Evolutionary conservation across 345 rosid genomes (phyloP).

Genomic region (Acer yangbiense): DNA sequence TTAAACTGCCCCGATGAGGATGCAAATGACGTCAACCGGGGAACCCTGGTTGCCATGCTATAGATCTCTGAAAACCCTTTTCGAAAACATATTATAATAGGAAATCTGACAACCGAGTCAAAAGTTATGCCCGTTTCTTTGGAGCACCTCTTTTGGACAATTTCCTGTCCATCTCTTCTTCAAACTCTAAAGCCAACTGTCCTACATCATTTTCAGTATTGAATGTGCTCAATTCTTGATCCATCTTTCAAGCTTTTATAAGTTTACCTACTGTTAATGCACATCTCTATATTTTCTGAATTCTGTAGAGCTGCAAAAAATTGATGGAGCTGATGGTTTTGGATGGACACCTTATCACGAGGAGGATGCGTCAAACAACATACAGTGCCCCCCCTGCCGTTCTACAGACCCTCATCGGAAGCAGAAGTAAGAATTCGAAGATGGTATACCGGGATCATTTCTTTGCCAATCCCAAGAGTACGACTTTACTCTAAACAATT

Average conservation of each 20-base stretch:
- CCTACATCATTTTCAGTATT: too few relatives aligned
- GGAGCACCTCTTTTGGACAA: too few relatives aligned
- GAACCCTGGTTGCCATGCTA: too few relatives aligned
- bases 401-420: slow-evolving; percentile 44
- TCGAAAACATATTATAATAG: too few relatives aligned
- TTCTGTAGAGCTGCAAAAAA: slow-evolving; percentile 64
- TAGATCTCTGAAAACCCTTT: too few relatives aligned
- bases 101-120: too few relatives aligned
- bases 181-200: too few relatives aligned
- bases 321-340: slow-evolving; percentile 75
- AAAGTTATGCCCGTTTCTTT: too few relatives aligned
- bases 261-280: background rate
- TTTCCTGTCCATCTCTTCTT: too few relatives aligned
- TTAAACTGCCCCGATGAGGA: too few relatives aligned
- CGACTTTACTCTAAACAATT: slow-evolving; percentile 40
- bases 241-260: background rate
- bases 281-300: background rate
- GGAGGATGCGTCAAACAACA: slow-evolving; percentile 61
- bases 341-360: slow-evolving; percentile 60
- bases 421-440: slow-evolving; percentile 43
- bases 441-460: slow-evolving; percentile 59
- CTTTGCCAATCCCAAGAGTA: slow-evolving; percentile 72
- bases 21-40: too few relatives aligned
- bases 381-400: slow-evolving; percentile 55
- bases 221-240: background rate